Evolutionary conservation across 1,284 basidiomycete species (phyloP), one percentile per base, ranked within the genome.

Genomic region (Polyporus tsugae): DNA sequence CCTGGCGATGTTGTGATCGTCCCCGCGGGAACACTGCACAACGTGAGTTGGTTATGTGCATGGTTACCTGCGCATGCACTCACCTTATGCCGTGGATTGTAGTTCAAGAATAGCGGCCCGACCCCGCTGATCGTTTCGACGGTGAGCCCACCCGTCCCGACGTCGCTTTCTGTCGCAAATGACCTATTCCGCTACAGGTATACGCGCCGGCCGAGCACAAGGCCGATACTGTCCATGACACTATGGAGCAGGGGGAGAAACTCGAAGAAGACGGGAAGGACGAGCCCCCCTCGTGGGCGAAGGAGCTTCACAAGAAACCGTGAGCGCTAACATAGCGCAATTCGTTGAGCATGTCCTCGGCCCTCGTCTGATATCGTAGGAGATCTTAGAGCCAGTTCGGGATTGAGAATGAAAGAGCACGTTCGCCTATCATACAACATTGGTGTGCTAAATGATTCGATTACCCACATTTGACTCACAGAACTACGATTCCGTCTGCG

Each of bases 141-240:
- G 7, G 78, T 79, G 55, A 60, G 77, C 66, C 4, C 0, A 5
- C 3, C 1, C 6, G 29, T 39, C 25, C 7, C 13, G 22, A 25
- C 10, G 13, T 59, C 29, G 17, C 10, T 4, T 25, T n/a, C 22
- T 22, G 55, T 36, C 6, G 1, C 5, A 2, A 6, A 57, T 10
- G 1, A 25, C 22, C n/a, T 2, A 38, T 38, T 13, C 22, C 6
- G 7, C 7, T 5, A 11, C 36, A 78, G 78, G 75, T 78, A 11
- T 79, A 79, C 60, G 77, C 78, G 4, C 78, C 78, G n/a, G 78
- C 77, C 2, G 78, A 79, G 64, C 78, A 79, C 69, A 78, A 77
- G 69, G 77, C 77, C 6, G 74, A 78, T 59, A 78, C 78, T 2
- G 77, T 78, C 6, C 78, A 79, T 46, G 72, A 76, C 41, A 73